Base-by-base conservation (phyloP, 2,329 filamentous ascomycete genomes). In the Chrysoporthe puriensis region DNA sequence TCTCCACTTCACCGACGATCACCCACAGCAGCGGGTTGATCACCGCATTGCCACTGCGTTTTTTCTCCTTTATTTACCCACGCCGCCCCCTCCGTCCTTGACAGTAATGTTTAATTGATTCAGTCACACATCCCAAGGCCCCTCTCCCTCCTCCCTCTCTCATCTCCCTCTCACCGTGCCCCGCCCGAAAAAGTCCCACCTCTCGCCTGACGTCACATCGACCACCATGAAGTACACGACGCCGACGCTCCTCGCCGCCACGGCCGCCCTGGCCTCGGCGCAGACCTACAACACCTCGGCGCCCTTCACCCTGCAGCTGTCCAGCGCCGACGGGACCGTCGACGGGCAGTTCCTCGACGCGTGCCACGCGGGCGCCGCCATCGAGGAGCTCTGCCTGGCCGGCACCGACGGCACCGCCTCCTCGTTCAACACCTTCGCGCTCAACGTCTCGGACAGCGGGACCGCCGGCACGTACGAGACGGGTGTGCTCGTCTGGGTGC, bases 331-430 rank as follows among this genome's bases (percentile, higher is more conserved):
- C 66, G 43, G 16, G 32, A 74, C 71, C 66, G 69, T 78, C 21
- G 69, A 77, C 66, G 78, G 76, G 72, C 74, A 75, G 2, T 79
- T 75, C 67, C 74, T 75, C 34, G 59, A 57, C 6, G 73, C 76
- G 7, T 80, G 78, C 71, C 77, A 78, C 54, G 67, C 76, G 18
- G 77, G 77, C 14, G 77, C 78, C 11, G 77, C 74, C 50, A 74
- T 77, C 34, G 74, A 78, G 60, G 74, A 72, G 14, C 63, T 79
- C n/a, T 79, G 77, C 70, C 72, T 77, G 60, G 42, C 59, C 16
- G 68, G 69, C 16, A 72, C 62, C 11, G 46, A 66, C 54, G 65
- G 64, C 58, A 74, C 67, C 57, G 56, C 59, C 57, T 65, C 50
- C 62, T 63, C 60, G n/a, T 72, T 64, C 43, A 72, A 64, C 66